phyloP scores from a whole-genome alignment of 106 monocot genomes.

The Dendrobium catenatum region DNA sequence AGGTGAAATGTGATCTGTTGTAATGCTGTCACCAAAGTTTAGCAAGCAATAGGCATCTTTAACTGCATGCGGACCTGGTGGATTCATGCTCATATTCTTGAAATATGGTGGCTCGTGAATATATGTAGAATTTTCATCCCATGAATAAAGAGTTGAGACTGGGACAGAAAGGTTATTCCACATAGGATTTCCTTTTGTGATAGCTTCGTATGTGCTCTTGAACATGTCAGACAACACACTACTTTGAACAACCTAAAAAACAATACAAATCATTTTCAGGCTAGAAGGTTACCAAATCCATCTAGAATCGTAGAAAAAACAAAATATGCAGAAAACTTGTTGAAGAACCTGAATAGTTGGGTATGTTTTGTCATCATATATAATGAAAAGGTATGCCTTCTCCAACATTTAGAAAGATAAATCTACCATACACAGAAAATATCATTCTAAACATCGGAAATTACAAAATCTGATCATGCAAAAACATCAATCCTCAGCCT shows the following conservation, averaged over 20 bases:
- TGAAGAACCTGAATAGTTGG: background rate
- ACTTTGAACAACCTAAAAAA: constrained; percentile 49
- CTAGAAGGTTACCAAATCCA: background rate
- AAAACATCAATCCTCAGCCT: background rate
- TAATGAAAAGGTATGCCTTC: background rate
- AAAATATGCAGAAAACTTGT: background rate
- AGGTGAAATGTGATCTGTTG: constrained; percentile 78
- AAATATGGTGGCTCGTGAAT: constrained; percentile 82
- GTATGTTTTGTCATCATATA: background rate
- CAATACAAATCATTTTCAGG: background rate
- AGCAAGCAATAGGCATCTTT: constrained; percentile 68
- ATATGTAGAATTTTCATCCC: constrained; percentile 71
- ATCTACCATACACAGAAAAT: background rate
- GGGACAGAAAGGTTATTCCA: constrained; percentile 70
- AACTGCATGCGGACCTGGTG: constrained; percentile 58
- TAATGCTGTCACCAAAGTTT: constrained; percentile 74
- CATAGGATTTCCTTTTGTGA: constrained; percentile 74
- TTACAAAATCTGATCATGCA: background rate
- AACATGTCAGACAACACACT: constrained; percentile 82
- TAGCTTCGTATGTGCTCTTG: constrained; percentile 65
- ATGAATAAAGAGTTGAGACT: constrained; percentile 45
- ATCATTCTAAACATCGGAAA: background rate
- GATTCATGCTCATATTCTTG: constrained; percentile 68
- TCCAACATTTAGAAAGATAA: background rate
- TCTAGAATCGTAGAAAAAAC: background rate